Conservation (phyloP, 2,329 filamentous ascomycete species). For the Fusarium sp. region DNA sequence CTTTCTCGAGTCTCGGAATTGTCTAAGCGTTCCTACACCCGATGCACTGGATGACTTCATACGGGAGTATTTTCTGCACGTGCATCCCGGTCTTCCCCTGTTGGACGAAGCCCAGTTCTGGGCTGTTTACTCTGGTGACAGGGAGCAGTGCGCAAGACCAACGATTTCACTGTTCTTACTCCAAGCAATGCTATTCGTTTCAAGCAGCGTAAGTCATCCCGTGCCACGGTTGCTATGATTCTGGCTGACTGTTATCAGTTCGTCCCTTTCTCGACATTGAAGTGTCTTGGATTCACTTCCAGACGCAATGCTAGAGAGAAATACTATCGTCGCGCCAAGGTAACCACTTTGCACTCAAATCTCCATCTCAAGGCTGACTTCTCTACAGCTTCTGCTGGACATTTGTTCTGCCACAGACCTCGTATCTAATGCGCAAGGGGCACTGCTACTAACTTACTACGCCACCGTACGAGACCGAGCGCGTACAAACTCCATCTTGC, state of each 20-base stretch:
- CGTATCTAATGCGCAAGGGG: background rate
- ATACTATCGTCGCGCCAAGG: background rate
- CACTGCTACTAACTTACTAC: background rate
- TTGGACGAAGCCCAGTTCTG: background rate
- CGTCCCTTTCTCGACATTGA: background rate
- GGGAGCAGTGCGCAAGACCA: accelerated
- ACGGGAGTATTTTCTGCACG: constrained; percentile 19
- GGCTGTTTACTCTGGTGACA: background rate
- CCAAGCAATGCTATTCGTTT: background rate
- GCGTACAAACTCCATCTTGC: background rate
- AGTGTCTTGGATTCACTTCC: background rate
- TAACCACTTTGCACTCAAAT: background rate
- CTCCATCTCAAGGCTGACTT: accelerated
- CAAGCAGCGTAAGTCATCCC: background rate
- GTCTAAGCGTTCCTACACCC: background rate
- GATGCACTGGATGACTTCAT: background rate
- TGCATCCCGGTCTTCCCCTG: constrained; percentile 17
- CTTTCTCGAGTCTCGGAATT: background rate
- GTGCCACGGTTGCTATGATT: accelerated
- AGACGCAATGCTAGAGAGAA: background rate
- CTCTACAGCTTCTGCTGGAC: background rate
- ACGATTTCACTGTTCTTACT: accelerated
- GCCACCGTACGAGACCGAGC: background rate
- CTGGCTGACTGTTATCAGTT: accelerated
- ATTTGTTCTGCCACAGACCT: accelerated